Conservation (phyloP, 2,329 filamentous ascomycete species). For the Peltaster fructicola region DNA sequence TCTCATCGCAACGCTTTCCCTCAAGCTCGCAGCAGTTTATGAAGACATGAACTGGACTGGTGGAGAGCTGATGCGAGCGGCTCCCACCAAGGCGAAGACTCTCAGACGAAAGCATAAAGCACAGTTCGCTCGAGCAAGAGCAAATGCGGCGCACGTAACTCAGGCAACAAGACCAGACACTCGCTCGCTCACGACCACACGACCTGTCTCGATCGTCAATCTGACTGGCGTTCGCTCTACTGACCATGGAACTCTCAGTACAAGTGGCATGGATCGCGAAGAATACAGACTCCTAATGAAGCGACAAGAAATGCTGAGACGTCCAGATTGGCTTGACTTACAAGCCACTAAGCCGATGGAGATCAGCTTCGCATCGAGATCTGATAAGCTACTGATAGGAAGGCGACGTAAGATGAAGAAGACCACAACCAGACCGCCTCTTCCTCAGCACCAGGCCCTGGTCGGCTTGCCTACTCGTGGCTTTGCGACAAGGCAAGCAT, state of each 20-base stretch:
- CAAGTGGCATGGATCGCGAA: too few species aligned
- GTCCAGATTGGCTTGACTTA: conserved; percentile 20
- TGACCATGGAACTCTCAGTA: too few species aligned
- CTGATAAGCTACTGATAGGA: conserved; percentile 12
- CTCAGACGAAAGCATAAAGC: conserved; percentile 26
- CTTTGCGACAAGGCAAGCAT: too few species aligned
- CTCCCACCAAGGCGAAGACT: conserved; percentile 18
- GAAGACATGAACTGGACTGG: conserved; percentile 32
- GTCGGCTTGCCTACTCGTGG: too few species aligned
- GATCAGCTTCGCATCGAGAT: conserved; percentile 9
- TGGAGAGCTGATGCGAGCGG: conserved; percentile 19
- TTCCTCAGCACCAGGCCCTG: too few species aligned
- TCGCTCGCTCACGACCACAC: too few species aligned
- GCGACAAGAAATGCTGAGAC: too few species aligned
- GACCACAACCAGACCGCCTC: conserved; percentile 8
- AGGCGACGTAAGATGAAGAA: conserved; percentile 10
- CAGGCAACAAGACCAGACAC: too few species aligned
- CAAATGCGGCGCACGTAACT: conserved; percentile 5
- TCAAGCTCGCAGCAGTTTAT: conserved; percentile 1
- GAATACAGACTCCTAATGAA: too few species aligned
- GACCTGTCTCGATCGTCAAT: too few species aligned
- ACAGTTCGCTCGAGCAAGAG: conserved; percentile 27
- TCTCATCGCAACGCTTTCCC: too few species aligned
- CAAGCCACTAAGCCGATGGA: conserved; percentile 10
- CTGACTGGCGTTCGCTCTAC: too few species aligned